phyloP scores from a whole-genome alignment of 805 yeast species.

The Metschnikowia baotianmanensis region DNA sequence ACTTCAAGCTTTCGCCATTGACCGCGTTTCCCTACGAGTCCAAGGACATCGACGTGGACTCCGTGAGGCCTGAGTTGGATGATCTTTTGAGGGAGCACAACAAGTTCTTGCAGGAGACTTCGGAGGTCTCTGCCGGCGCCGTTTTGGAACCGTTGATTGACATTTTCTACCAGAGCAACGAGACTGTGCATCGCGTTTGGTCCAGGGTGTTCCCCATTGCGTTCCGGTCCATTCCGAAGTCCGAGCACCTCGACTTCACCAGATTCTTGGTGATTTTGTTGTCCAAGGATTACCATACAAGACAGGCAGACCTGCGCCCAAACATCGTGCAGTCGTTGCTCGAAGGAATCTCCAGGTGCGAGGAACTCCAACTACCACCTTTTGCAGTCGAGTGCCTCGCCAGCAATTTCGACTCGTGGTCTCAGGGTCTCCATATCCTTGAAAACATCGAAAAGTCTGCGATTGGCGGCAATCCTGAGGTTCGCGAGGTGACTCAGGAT shows the following conservation, averaged over 20 bases:
- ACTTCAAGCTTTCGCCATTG: slow-evolving; percentile 54
- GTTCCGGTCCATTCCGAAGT: slow-evolving; percentile 66
- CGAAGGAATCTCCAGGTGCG: slow-evolving; percentile 77
- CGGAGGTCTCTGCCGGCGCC: slow-evolving; percentile 50
- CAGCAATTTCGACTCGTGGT: slow-evolving; percentile 85
- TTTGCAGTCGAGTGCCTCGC: slow-evolving; percentile 89
- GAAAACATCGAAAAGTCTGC: slow-evolving; percentile 65
- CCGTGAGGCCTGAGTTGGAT: slow-evolving; percentile 19
- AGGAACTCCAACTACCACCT: slow-evolving; percentile 82
- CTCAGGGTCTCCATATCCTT: slow-evolving; percentile 77
- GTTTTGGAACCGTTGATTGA: slow-evolving; percentile 72
- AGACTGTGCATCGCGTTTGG: slow-evolving; percentile 83
- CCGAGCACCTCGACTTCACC: slow-evolving; percentile 83
- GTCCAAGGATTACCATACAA: slow-evolving; percentile 88
- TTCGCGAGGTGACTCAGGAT: slow-evolving; percentile 82
- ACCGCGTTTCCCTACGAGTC: slow-evolving; percentile 34
- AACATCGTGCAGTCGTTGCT: slow-evolving; percentile 83
- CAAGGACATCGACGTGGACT: slow-evolving; percentile 25
- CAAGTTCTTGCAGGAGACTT: slow-evolving; percentile 28
- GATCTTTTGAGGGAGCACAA: slow-evolving; percentile 28
- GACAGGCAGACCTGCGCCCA: slow-evolving; percentile 83
- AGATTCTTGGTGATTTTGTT: slow-evolving; percentile 73
- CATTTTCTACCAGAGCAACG: slow-evolving; percentile 77
- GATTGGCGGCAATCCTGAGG: slow-evolving; percentile 64
- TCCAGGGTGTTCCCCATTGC: slow-evolving; percentile 77